Conservation (phyloP, 352 stramenopile genomes). For the Thalassiosira exigua region DNA sequence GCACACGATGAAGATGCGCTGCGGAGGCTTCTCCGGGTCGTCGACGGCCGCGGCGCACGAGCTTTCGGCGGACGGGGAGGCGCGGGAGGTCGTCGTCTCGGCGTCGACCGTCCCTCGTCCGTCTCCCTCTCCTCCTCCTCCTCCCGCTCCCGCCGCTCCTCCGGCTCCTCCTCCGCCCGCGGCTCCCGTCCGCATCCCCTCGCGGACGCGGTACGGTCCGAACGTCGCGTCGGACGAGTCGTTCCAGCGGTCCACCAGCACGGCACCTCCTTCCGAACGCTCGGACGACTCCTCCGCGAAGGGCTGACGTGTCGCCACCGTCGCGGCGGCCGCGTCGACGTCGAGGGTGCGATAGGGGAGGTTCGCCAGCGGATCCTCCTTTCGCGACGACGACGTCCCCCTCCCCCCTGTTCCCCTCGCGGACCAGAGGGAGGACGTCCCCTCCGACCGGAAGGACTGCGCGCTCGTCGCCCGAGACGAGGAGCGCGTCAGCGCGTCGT, state of each 20-base stretch:
- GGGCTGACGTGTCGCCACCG: background rate
- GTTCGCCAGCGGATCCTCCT: no score
- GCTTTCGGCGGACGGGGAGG: background rate
- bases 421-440: background rate
- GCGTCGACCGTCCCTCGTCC: background rate
- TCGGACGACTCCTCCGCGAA: conserved; percentile 38
- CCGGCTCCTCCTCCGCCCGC: background rate
- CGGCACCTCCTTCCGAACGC: conserved; percentile 1
- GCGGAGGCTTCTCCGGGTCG: conserved; percentile 12
- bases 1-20: conserved; percentile 54
- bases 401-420: background rate
- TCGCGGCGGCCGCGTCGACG: conserved; percentile 61
- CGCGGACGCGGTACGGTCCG: conserved; percentile 17
- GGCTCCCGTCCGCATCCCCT: background rate
- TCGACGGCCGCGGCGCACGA: no score
- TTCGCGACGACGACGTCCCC: background rate
- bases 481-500: no score
- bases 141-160: background rate
- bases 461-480: background rate
- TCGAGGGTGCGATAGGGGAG: conserved; percentile 76
- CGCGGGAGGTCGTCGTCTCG: background rate
- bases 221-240: conserved; percentile 36
- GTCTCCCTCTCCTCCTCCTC: background rate
- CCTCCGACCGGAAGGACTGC: background rate
- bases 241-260: conserved; percentile 56